Evolutionary conservation across 2,329 filamentous ascomycete species (phyloP).

Genomic region (Penicillium hesseltinei): DNA sequence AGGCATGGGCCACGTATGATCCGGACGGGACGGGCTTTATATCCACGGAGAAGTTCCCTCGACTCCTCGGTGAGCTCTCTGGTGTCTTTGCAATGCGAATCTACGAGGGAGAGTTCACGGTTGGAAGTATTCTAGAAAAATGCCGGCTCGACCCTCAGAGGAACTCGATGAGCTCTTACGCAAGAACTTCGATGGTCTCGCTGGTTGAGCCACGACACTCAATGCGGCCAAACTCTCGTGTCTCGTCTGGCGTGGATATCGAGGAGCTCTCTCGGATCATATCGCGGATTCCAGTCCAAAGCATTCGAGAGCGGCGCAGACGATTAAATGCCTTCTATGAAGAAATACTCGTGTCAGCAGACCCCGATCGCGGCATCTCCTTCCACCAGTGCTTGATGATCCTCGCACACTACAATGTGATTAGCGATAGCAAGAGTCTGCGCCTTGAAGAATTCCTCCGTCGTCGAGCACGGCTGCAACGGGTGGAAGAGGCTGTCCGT

Average conservation of each 20-base stretch:
- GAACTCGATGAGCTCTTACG: conserved; percentile 4
- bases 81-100: conserved; percentile 97
- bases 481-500: conserved; percentile 91
- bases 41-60: conserved; percentile 81
- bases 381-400: conserved; percentile 95
- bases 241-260: conserved; percentile 64
- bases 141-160: conserved; percentile 58
- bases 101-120: conserved; percentile 85
- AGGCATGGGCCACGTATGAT: conserved; percentile 95
- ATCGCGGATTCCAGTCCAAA: conserved; percentile 67
- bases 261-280: conserved; percentile 72
- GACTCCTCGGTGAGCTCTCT: conserved; percentile 81
- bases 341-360: conserved; percentile 89
- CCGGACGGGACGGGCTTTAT: conserved; percentile 90
- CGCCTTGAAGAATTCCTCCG: conserved; percentile 92
- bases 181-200: conserved; percentile 38
- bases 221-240: conserved; percentile 32
- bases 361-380: conserved; percentile 82
- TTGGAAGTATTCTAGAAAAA: conserved; percentile 82
- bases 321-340: conserved; percentile 95
- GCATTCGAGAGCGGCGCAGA: conserved; percentile 71
- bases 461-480: conserved; percentile 82
- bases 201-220: conserved; percentile 17
- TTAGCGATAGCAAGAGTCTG: conserved; percentile 94
- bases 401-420: conserved; percentile 96